These are phyloP conservation scores for Irpex lacteus DNA, from an alignment of 1,284 basidiomycete genomes.

Conservation along the genomic window DNA sequence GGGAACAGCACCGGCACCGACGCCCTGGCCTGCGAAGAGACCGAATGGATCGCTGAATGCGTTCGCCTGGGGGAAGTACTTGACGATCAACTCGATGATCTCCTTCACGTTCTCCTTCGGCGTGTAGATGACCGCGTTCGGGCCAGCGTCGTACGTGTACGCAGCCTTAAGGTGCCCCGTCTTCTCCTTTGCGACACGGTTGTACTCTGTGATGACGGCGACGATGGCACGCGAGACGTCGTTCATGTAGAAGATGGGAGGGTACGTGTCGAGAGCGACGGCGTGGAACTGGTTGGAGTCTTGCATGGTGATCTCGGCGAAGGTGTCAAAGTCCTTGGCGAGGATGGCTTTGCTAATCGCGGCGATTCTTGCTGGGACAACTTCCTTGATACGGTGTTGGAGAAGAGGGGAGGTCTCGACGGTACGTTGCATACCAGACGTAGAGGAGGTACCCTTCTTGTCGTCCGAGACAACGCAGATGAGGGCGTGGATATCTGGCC, in stretches of 20 bases:
- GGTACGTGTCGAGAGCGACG: conserved; percentile 93
- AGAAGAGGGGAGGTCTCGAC: conserved; percentile 91
- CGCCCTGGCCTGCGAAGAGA: conserved; percentile 46
- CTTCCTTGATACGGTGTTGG: conserved; percentile 82
- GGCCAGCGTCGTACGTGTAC: conserved; percentile 98
- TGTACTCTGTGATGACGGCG: conserved; percentile 88
- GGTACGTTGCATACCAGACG: conserved; percentile 95
- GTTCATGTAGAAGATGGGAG: conserved; percentile 99
- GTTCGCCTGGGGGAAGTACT: conserved; percentile 81
- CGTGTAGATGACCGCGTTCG: conserved; percentile 98
- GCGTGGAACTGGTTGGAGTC: conserved; percentile 99
- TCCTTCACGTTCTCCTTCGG: conserved; percentile 74
- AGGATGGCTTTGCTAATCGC: conserved; percentile 81
- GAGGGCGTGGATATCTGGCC: conserved; percentile 95
- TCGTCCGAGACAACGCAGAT: conserved; percentile 96
- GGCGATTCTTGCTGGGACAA: conserved; percentile 89
- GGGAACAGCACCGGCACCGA: conserved; percentile 45
- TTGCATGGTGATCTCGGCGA: conserved; percentile 91
- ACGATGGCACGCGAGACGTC: conserved; percentile 90
- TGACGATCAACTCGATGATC: conserved; percentile 72
- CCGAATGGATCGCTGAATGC: conserved; percentile 76
- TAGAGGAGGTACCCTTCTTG: conserved; percentile 96
- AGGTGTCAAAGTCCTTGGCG: conserved; percentile 81
- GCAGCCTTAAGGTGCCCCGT: conserved; percentile 79
- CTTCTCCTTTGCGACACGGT: conserved; percentile 70